These are phyloP conservation scores for Setaria italica DNA, from an alignment of 202 grass and related monocot species.

Conservation along the genomic window DNA sequence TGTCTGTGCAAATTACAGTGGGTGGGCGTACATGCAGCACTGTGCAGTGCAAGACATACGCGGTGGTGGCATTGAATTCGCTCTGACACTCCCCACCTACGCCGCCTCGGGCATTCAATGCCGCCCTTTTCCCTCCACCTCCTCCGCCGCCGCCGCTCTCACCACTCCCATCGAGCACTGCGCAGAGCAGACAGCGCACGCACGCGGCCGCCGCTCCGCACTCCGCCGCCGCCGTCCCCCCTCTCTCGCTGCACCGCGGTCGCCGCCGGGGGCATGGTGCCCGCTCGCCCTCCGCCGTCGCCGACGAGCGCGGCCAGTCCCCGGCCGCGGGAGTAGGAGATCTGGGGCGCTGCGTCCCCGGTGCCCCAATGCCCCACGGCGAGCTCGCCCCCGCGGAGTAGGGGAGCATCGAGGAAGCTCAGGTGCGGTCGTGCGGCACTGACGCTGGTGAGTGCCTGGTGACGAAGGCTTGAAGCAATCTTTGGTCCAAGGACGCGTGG, in stretches of 20 bases:
- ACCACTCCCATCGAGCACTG: background rate
- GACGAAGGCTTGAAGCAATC: background rate
- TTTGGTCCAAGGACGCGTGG: background rate
- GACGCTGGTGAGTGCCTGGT: background rate
- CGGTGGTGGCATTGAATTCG: conserved; percentile 3
- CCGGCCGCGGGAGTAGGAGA: background rate
- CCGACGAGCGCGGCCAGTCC: too few species aligned
- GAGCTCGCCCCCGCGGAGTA: background rate
- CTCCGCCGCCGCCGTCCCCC: background rate
- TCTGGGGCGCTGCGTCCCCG: background rate
- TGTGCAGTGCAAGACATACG: background rate
- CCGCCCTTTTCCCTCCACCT: background rate
- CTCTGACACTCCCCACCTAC: background rate
- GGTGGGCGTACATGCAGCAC: background rate
- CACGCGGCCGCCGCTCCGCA: too few species aligned
- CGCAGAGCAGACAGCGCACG: background rate
- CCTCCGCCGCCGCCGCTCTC: background rate
- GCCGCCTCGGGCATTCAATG: background rate
- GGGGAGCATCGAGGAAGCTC: background rate
- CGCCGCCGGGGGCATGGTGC: background rate
- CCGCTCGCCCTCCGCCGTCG: too few species aligned
- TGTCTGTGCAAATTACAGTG: too few species aligned
- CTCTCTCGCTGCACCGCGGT: too few species aligned
- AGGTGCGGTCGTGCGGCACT: background rate
- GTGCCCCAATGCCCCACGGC: background rate